Evolutionary conservation across 2,329 filamentous ascomycete species (phyloP).

Genomic region (Colletotrichum lindemuthianum): DNA sequence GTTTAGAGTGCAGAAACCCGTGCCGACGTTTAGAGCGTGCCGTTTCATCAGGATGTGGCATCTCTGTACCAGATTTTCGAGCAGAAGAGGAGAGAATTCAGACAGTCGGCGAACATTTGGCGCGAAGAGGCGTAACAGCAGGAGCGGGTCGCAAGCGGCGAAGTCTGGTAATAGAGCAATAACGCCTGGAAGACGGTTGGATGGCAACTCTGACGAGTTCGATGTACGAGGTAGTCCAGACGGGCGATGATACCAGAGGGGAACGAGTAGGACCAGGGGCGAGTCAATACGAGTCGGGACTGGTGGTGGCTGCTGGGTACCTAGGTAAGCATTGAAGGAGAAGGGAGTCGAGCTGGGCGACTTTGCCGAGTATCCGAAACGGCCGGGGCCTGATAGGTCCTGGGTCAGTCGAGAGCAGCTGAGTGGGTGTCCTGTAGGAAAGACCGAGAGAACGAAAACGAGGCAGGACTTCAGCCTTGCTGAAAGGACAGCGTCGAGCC

Average conservation of each 20-base stretch:
- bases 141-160: constrained; percentile 4
- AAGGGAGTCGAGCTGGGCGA: background rate
- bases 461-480: constrained; percentile 32
- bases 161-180: constrained; percentile 12
- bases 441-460: constrained; percentile 14
- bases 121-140: constrained; percentile 10
- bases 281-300: constrained; percentile 3
- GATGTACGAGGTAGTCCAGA: constrained; percentile 7
- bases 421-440: background rate
- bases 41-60: constrained; percentile 30
- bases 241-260: constrained; percentile 31
- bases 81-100: background rate
- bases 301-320: background rate
- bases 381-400: background rate
- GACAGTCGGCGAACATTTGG: constrained; percentile 9
- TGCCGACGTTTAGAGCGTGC: constrained; percentile 25
- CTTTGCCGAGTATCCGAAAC: constrained; percentile 30
- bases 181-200: constrained; percentile 2
- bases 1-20: constrained; percentile 31
- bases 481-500: constrained; percentile 25
- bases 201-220: constrained; percentile 13
- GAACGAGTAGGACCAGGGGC: constrained; percentile 25
- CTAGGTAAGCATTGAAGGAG: constrained; percentile 2
- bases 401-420: background rate
- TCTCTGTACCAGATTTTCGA: constrained; percentile 3